A percentile compares a stretch with the other conserved stretches of the same genome.
Conservation (phyloP, 495 filamentous ascomycete species). For the Saxophila tyrrhenica region DNA sequence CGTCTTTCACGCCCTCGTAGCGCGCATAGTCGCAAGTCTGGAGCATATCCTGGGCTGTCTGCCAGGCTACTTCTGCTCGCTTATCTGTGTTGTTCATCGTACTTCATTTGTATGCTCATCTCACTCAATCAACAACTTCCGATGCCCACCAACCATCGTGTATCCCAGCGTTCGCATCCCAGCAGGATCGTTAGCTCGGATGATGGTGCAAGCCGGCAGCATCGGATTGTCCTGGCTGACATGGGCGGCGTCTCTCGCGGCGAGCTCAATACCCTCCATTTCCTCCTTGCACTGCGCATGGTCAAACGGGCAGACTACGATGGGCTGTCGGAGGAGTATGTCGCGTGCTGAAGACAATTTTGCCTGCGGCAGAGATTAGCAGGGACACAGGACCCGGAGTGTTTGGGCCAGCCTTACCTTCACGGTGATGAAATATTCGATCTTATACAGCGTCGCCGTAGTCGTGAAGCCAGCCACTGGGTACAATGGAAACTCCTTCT, state of each 20-base stretch:
- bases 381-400: not conserved
- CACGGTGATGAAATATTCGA: slow-evolving; percentile 90
- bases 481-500: slow-evolving; percentile 81
- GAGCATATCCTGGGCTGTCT: no score
- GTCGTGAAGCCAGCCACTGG: slow-evolving; percentile 85
- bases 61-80: no score
- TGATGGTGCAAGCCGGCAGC: slow-evolving; percentile 71
- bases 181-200: slow-evolving; percentile 63
- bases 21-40: no score
- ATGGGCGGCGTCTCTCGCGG: slow-evolving; percentile 79
- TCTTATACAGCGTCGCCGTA: slow-evolving; percentile 88
- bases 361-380: slow-evolving; percentile 44
- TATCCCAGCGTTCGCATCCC: slow-evolving; percentile 69
- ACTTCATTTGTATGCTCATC: no score
- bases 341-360: slow-evolving; percentile 84
- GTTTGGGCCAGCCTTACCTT: slow-evolving; percentile 48
- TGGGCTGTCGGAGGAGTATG: slow-evolving; percentile 81
- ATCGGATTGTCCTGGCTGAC: slow-evolving; percentile 82
- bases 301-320: slow-evolving; percentile 91
- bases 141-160: slow-evolving; percentile 71
- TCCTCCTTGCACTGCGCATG: slow-evolving; percentile 94
- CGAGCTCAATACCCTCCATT: slow-evolving; percentile 94
- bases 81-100: no score
- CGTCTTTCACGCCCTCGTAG: no score
- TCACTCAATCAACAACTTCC: slow-evolving; percentile 89